Conservation (phyloP, 2,329 filamentous ascomycete species). For the Grosmannia huntii region DNA sequence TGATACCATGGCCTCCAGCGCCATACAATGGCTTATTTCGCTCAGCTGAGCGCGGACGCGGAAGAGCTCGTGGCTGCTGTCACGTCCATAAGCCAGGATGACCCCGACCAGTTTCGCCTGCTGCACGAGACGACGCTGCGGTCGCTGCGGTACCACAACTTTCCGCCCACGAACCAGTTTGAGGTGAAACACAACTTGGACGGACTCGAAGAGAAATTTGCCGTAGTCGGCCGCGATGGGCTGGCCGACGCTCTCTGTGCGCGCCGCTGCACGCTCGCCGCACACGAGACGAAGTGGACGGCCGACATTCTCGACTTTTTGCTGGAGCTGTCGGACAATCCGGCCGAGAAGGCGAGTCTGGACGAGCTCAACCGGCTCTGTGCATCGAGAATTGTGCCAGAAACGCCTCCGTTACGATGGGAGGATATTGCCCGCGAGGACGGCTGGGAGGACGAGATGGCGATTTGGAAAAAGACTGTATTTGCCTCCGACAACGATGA, state of each 20-base stretch:
- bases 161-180: constrained; percentile 62
- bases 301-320: constrained; percentile 72
- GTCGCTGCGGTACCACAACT: constrained; percentile 39
- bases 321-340: constrained; percentile 69
- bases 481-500: constrained; percentile 54
- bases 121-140: constrained; percentile 37
- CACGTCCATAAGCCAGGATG: constrained; percentile 34
- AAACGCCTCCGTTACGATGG: constrained; percentile 53
- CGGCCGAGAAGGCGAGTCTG: constrained; percentile 56
- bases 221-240: constrained; percentile 64
- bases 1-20: no score
- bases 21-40: constrained; percentile 54
- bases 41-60: constrained; percentile 49
- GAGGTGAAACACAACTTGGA: constrained; percentile 51
- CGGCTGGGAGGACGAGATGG: constrained; percentile 52
- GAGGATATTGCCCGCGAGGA: constrained; percentile 67
- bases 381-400: constrained; percentile 28
- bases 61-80: constrained; percentile 59
- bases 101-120: constrained; percentile 25
- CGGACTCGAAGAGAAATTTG: constrained; percentile 77
- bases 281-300: constrained; percentile 43
- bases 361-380: constrained; percentile 46
- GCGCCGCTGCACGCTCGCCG: constrained; percentile 17
- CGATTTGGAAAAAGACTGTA: constrained; percentile 48
- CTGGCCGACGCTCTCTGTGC: constrained; percentile 57